These are phyloP conservation scores for Aureobasidium sp. DNA, from an alignment of 2,329 filamentous ascomycete genomes.

Conservation along the genomic window DNA sequence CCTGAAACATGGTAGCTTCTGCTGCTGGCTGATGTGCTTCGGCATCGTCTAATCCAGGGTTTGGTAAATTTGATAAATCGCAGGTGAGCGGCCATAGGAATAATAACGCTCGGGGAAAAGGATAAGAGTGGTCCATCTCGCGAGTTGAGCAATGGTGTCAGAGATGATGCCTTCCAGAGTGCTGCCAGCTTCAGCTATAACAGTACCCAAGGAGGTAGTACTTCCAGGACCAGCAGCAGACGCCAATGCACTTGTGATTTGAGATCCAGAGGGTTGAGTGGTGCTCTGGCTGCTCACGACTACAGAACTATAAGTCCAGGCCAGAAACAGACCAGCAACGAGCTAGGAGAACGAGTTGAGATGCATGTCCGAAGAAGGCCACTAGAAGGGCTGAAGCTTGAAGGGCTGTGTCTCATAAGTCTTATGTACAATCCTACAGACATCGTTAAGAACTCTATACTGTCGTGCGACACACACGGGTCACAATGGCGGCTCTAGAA, in stretches of 20 bases:
- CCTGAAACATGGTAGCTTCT: constrained; percentile 43
- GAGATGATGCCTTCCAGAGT: background rate
- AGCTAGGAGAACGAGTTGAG: background rate
- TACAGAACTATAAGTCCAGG: background rate
- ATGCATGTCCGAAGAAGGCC: background rate
- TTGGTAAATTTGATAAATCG: constrained; percentile 16
- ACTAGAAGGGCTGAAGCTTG: background rate
- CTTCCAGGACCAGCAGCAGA: background rate
- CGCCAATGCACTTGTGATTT: background rate
- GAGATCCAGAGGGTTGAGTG: background rate
- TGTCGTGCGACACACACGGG: background rate
- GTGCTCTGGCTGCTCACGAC: background rate
- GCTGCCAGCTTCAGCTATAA: background rate
- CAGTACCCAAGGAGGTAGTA: background rate
- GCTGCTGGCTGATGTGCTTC: constrained; percentile 47
- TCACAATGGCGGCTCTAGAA: background rate
- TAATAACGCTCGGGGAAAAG: background rate
- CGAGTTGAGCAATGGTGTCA: background rate
- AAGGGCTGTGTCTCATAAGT: background rate
- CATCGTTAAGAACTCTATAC: background rate
- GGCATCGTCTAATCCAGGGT: constrained; percentile 29
- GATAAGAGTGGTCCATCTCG: background rate
- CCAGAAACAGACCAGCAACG: background rate
- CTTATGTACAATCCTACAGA: background rate
- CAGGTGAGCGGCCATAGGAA: too few relatives aligned